Conservation (phyloP, 192 early-diverging fungal species). For the Linnemannia schmuckeri region DNA sequence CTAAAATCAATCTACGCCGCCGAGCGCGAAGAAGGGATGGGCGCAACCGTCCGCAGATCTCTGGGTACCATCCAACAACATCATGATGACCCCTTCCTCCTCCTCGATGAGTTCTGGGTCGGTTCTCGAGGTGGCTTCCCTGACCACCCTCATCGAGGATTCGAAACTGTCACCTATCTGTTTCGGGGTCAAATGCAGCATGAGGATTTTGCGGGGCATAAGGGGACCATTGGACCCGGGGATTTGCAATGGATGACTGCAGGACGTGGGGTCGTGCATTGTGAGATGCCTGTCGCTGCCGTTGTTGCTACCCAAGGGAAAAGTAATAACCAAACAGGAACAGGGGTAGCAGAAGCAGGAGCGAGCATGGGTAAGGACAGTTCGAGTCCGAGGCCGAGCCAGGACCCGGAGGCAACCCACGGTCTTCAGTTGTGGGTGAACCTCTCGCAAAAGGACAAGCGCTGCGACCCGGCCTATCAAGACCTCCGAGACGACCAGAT, state of each 20-base stretch:
- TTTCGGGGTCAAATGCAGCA: constrained; percentile 77
- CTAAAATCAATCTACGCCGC: constrained; percentile 59
- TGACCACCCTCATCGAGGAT: constrained; percentile 86
- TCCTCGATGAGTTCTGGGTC: constrained; percentile 80
- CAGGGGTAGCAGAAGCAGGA: constrained; percentile 14
- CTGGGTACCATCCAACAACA: constrained; percentile 76
- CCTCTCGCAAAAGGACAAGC: constrained; percentile 79
- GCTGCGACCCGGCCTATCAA: constrained; percentile 77
- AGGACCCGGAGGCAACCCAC: constrained; percentile 31
- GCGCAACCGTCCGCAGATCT: constrained; percentile 83
- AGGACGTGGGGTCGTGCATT: constrained; percentile 79
- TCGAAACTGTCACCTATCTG: constrained; percentile 85
- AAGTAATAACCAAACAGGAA: constrained; percentile 48
- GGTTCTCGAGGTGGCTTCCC: constrained; percentile 66
- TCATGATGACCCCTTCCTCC: constrained; percentile 91
- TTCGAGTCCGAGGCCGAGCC: not conserved
- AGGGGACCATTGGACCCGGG: constrained; percentile 75
- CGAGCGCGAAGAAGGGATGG: constrained; percentile 82
- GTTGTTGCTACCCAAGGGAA: constrained; percentile 6
- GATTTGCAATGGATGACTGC: constrained; percentile 87
- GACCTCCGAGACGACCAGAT: constrained; percentile 77
- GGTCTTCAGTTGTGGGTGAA: constrained; percentile 88
- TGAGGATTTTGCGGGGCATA: constrained; percentile 83
- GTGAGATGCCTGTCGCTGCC: constrained; percentile 73
- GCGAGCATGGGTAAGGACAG: not conserved